Evolutionary conservation across 257 asterid species (phyloP).

Genomic region (Fraxinus pennsylvanica): DNA sequence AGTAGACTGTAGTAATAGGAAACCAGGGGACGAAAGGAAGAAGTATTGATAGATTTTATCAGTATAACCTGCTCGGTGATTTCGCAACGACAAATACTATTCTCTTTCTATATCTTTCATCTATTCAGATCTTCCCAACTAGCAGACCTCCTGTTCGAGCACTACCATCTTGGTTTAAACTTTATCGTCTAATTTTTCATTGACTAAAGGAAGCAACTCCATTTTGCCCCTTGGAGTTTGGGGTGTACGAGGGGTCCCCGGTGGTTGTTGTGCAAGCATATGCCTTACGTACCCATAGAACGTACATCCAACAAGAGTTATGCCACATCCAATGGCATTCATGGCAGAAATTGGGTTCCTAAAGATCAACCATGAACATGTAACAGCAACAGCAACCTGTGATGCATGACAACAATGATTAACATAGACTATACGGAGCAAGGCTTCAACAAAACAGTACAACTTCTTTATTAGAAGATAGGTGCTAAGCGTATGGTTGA

Average conservation of each 20-base stretch:
- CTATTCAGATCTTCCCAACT: slow-evolving; percentile 14
- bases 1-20: not conserved
- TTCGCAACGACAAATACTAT: not conserved
- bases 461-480: not conserved
- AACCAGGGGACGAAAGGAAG: not conserved
- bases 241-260: slow-evolving; percentile 52
- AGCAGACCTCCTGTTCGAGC: not conserved
- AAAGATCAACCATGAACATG: slow-evolving; percentile 91
- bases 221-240: slow-evolving; percentile 55
- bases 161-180: slow-evolving; percentile 32
- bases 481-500: not conserved
- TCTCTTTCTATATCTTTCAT: slow-evolving; percentile 27
- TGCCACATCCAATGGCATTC: slow-evolving; percentile 79
- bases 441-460: not conserved
- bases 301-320: slow-evolving; percentile 84
- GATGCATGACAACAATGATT: slow-evolving; percentile 5
- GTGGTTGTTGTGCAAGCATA: slow-evolving; percentile 53
- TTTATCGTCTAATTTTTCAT: slow-evolving; percentile 69
- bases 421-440: not conserved
- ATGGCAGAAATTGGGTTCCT: slow-evolving; percentile 76
- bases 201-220: slow-evolving; percentile 73
- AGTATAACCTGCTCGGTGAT: not conserved
- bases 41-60: not conserved
- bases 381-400: slow-evolving; percentile 94
- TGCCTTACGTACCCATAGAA: slow-evolving; percentile 93